These are phyloP conservation scores for Lagenidium giganteum DNA, from an alignment of 352 stramenopile genomes.

Conservation along the genomic window DNA sequence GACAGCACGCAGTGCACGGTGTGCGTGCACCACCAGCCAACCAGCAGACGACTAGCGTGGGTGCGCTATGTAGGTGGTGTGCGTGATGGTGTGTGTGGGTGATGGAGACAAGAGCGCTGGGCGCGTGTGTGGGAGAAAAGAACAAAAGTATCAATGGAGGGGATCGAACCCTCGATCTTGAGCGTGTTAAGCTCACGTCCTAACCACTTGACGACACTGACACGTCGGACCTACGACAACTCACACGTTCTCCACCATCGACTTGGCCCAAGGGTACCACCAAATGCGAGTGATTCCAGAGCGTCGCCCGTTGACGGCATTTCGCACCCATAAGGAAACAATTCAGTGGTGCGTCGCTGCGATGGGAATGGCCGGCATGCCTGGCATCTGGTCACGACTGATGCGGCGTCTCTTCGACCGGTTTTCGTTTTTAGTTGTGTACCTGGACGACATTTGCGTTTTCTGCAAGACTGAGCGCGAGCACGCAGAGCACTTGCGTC, in stretches of 20 bases:
- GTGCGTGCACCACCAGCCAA: no score
- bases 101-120: no score
- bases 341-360: constrained; percentile 38
- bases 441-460: constrained; percentile 31
- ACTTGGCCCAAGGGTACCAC: constrained; percentile 27
- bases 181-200: constrained; percentile 7
- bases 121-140: no score
- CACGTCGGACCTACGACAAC: no score
- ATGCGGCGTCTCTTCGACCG: constrained; percentile 28
- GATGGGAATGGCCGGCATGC: constrained; percentile 34
- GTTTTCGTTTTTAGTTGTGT: constrained; percentile 29
- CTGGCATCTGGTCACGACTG: constrained; percentile 26
- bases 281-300: constrained; percentile 13
- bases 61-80: no score
- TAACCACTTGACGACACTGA: constrained; percentile 8
- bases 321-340: constrained; percentile 21
- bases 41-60: no score
- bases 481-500: constrained; percentile 14
- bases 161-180: constrained; percentile 8
- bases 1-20: no score
- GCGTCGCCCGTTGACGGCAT: constrained; percentile 24
- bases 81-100: no score
- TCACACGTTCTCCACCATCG: constrained; percentile 19
- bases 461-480: constrained; percentile 16
- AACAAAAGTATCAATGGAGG: constrained; percentile 9